phyloP scores from a whole-genome alignment of 2,329 filamentous ascomycete species.

The Alternaria conjuncta region DNA sequence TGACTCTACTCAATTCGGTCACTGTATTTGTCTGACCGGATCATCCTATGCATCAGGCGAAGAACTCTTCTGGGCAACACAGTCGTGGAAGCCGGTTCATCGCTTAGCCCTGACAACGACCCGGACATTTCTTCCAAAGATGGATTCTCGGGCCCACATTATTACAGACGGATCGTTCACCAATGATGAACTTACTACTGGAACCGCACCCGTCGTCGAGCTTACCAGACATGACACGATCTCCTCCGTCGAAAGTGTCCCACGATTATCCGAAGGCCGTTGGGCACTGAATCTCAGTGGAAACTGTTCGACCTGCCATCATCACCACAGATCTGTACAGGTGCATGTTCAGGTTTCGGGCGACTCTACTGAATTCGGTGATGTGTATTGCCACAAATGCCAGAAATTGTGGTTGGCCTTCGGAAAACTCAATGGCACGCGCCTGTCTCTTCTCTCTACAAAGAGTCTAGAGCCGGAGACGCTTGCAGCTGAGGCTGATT shows the following conservation, averaged over 20 bases:
- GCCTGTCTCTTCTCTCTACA: constrained; percentile 32
- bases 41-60: constrained; percentile 14
- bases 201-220: background rate
- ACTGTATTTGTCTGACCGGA: constrained; percentile 2
- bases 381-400: constrained; percentile 34
- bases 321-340: constrained; percentile 31
- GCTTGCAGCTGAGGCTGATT: constrained; percentile 20
- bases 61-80: constrained; percentile 1
- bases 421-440: constrained; percentile 30
- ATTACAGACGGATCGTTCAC: background rate
- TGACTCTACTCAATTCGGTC: background rate
- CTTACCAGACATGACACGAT: constrained; percentile 20
- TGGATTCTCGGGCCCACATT: constrained; percentile 8
- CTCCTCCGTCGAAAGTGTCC: constrained; percentile 27
- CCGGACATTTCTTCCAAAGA: background rate
- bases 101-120: background rate
- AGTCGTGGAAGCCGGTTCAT: constrained; percentile 8
- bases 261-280: constrained; percentile 22
- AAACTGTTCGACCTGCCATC: constrained; percentile 38
- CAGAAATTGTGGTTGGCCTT: constrained; percentile 32
- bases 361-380: constrained; percentile 17
- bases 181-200: background rate
- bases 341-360: constrained; percentile 24
- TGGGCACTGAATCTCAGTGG: constrained; percentile 33
- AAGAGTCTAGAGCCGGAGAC: constrained; percentile 24